Evolutionary conservation across 495 filamentous ascomycete species (phyloP).

Genomic region (Entonaema liquescens): DNA sequence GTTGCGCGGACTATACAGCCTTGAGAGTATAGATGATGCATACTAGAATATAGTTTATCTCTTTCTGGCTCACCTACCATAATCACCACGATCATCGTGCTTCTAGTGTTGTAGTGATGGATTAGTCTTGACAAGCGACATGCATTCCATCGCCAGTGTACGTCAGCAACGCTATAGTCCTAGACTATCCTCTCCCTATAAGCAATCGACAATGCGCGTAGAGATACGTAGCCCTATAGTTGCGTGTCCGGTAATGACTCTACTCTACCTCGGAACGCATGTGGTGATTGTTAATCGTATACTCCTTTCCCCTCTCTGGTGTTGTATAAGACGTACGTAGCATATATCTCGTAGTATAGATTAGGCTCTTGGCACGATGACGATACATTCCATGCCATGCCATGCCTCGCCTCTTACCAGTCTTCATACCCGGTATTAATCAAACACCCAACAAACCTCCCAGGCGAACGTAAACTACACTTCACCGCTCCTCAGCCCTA

Average conservation of each 20-base stretch:
- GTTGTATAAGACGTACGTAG: conserved; percentile 1
- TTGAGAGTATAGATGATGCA: conserved; percentile 1
- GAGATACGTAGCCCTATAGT: neutral
- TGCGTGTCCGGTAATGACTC: neutral
- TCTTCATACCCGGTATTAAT: neutral
- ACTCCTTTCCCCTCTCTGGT: neutral
- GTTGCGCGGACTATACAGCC: conserved; percentile 13
- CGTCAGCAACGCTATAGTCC: conserved; percentile 21
- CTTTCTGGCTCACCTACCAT: neutral
- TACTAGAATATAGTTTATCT: neutral
- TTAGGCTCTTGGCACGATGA: neutral
- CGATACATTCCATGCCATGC: neutral
- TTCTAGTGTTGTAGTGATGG: neutral
- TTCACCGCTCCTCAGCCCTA: conserved; percentile 22
- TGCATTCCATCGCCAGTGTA: conserved; percentile 5
- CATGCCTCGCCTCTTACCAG: neutral
- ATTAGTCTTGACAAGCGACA: neutral
- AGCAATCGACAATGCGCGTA: neutral
- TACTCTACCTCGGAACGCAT: neutral
- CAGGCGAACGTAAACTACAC: neutral
- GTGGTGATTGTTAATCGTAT: conserved; percentile 12
- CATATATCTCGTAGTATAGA: neutral
- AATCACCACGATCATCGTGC: neutral
- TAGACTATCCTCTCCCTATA: neutral
- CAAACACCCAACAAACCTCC: neutral